phyloP scores from a whole-genome alignment of 345 rosid genomes.

The Erucastrum elatum region DNA sequence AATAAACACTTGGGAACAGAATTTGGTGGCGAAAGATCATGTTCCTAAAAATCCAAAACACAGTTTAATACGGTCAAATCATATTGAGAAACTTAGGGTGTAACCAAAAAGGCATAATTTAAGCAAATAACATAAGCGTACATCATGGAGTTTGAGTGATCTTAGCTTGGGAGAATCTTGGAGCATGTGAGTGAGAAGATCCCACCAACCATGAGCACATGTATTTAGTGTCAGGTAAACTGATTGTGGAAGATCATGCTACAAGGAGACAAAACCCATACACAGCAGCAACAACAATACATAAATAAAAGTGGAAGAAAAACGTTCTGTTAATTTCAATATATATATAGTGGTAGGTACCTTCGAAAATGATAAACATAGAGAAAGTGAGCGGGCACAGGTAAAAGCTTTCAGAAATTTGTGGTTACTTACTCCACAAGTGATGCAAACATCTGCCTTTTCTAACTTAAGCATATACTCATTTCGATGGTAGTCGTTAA shows the following conservation, averaged over 20 bases:
- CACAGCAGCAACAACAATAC: background rate
- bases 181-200: slow-evolving; percentile 19
- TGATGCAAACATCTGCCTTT: slow-evolving; percentile 8
- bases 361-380: background rate
- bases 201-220: slow-evolving; percentile 15
- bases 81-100: too few species aligned
- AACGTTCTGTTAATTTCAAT: background rate
- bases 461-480: slow-evolving; percentile 9
- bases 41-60: background rate
- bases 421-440: background rate
- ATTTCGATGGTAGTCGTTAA: background rate
- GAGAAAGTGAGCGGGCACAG: background rate
- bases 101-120: too few species aligned
- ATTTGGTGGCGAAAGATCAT: background rate
- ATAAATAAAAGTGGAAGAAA: too few species aligned
- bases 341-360: background rate
- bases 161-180: slow-evolving; percentile 12
- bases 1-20: background rate
- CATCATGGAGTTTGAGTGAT: background rate
- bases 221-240: background rate
- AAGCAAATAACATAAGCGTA: background rate
- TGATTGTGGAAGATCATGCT: background rate
- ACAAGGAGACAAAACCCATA: background rate
- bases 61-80: background rate
- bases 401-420: slow-evolving; percentile 4